phyloP scores from a whole-genome alignment of 805 yeast species.

The Candida glaebosa region DNA sequence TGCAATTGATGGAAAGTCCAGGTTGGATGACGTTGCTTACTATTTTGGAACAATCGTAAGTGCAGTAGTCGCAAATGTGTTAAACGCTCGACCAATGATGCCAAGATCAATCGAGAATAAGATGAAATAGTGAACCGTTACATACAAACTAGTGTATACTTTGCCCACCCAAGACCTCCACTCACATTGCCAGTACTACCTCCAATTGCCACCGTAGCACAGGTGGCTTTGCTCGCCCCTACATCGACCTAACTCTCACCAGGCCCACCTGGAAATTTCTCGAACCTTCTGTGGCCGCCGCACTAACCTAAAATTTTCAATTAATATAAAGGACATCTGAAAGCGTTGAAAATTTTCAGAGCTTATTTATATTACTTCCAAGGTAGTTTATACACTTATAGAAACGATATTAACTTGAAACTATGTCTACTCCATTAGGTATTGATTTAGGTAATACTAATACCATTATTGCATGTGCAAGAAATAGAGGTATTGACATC shows the following conservation, averaged over 20 bases:
- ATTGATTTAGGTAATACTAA: slow-evolving; percentile 95
- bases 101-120: too few species aligned
- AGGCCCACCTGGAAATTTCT: background rate
- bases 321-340: background rate
- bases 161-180: too few species aligned
- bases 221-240: background rate
- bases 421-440: slow-evolving; percentile 93
- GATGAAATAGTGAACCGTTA: too few species aligned
- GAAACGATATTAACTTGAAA: slow-evolving; percentile 8
- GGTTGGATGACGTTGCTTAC: slow-evolving; percentile 84
- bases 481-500: slow-evolving; percentile 97
- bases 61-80: too few species aligned
- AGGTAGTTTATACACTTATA: background rate
- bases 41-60: slow-evolving; percentile 29
- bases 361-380: background rate
- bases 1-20: slow-evolving; percentile 53
- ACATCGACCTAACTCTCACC: background rate
- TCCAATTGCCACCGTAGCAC: background rate
- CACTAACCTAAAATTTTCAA: background rate
- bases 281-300: background rate
- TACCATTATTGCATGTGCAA: slow-evolving; percentile 92
- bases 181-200: too few species aligned
- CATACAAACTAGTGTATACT: too few species aligned
- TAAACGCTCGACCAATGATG: too few species aligned
- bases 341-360: background rate